A percentile compares a stretch with the other conserved stretches of the same genome.
phyloP scores from a whole-genome alignment of 345 rosid species.

The Dipteronia sinensis region DNA sequence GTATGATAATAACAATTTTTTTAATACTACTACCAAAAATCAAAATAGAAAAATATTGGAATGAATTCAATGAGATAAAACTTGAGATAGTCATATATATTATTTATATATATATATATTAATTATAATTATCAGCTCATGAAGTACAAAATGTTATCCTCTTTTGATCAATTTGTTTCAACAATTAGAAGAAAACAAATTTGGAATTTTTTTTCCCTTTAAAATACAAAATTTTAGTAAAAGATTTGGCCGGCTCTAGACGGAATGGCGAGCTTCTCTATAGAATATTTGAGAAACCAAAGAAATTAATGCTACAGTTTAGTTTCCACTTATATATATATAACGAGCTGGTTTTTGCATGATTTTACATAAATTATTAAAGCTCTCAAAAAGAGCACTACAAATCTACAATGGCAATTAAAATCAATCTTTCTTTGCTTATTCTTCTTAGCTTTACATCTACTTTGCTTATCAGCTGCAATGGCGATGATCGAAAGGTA shows the following conservation, averaged over 20 bases:
- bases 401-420: background rate
- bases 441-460: background rate
- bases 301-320: background rate
- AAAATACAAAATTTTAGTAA: background rate
- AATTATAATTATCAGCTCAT: background rate
- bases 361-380: background rate
- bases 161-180: background rate
- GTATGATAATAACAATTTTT: too few species aligned
- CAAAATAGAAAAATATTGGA: too few species aligned
- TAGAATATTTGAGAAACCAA: background rate
- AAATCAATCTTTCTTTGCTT: background rate
- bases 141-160: background rate
- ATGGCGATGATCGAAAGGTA: background rate
- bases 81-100: too few species aligned
- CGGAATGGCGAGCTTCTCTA: background rate
- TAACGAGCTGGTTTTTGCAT: background rate
- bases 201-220: background rate
- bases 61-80: too few species aligned
- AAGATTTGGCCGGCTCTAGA: background rate
- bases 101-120: too few species aligned
- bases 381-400: background rate
- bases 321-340: background rate
- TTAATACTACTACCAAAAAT: too few species aligned
- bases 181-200: background rate
- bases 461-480: constrained; percentile 2